Evolutionary conservation across 768 basidiomycete species (phyloP).

Genomic region (Hericium alpestre): DNA sequence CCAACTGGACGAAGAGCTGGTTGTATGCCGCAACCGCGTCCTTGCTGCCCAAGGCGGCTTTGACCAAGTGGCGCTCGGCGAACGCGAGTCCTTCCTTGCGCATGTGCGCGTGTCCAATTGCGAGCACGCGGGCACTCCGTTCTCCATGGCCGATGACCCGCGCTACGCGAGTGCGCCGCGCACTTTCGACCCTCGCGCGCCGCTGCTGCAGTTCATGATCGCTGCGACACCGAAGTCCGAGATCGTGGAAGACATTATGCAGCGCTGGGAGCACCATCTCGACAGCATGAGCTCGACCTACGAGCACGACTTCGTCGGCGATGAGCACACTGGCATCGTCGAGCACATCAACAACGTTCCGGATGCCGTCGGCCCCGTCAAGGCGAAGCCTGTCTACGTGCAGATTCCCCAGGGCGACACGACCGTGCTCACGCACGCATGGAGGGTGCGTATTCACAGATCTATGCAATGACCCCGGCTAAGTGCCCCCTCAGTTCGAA

Average conservation of each 20-base stretch:
- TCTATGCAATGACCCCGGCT: no score
- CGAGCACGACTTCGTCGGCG: constrained; percentile 37
- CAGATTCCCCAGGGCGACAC: constrained; percentile 64
- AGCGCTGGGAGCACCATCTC: constrained; percentile 40
- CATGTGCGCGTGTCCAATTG: constrained; percentile 52
- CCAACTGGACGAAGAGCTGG: constrained; percentile 28
- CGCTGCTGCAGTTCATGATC: constrained; percentile 72
- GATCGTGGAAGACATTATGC: constrained; percentile 38
- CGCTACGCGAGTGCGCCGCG: not conserved
- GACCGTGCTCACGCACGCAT: constrained; percentile 64
- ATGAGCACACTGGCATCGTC: constrained; percentile 23
- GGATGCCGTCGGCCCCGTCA: constrained; percentile 70
- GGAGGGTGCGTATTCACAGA: constrained; percentile 42
- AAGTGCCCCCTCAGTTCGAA: constrained; percentile 45
- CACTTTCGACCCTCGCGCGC: constrained; percentile 33
- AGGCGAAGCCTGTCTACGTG: constrained; percentile 68
- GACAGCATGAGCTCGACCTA: constrained; percentile 36
- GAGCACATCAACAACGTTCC: constrained; percentile 55
- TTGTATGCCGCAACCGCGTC: constrained; percentile 10
- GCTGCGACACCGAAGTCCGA: constrained; percentile 50
- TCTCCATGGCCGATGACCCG: constrained; percentile 22
- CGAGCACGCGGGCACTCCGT: constrained; percentile 32
- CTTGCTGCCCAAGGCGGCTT: no score
- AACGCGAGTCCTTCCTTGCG: constrained; percentile 1
- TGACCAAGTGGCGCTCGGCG: no score